phyloP scores from a whole-genome alignment of 176 grass and related monocot genomes.

The Poa annua region DNA sequence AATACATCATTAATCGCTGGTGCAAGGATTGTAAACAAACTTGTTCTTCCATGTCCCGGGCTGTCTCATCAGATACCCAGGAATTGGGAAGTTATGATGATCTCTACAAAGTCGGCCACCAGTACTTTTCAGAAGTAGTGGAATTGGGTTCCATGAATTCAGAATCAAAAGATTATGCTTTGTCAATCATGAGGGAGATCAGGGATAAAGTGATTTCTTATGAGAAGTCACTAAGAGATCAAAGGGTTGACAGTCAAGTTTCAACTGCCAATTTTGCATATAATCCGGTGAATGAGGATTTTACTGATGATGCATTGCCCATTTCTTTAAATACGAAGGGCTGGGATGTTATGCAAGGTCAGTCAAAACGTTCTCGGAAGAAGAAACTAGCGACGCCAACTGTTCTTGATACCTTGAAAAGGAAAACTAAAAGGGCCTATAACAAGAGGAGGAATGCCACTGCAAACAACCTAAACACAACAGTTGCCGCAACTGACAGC shows the following conservation, averaged over 20 bases:
- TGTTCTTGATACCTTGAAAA: conserved; percentile 77
- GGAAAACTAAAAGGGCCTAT: conserved; percentile 69
- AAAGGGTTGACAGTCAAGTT: conserved; percentile 71
- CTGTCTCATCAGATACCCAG: conserved; percentile 41
- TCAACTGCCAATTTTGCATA: conserved; percentile 71
- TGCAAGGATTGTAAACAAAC: conserved; percentile 83
- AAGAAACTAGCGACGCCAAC: conserved; percentile 65
- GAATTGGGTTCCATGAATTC: conserved; percentile 68
- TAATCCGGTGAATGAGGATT: conserved; percentile 86
- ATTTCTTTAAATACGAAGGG: conserved; percentile 71
- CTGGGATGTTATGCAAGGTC: conserved; percentile 71
- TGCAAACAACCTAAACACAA: conserved; percentile 51
- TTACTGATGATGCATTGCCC: conserved; percentile 65
- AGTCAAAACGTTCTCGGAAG: conserved; percentile 67
- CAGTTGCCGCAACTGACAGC: conserved; percentile 23
- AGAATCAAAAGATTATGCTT: conserved; percentile 71
- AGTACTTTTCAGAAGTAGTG: conserved; percentile 72
- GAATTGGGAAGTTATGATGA: conserved; percentile 74
- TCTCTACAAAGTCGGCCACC: conserved; percentile 67
- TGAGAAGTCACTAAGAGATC: conserved; percentile 76
- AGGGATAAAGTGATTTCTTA: conserved; percentile 83
- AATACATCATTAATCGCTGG: conserved; percentile 81
- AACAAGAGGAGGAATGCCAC: conserved; percentile 73
- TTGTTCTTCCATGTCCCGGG: conserved; percentile 53
- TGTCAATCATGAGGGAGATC: conserved; percentile 74